These are phyloP conservation scores for Paramecium octaurelia DNA, from an alignment of 73 alveolate genomes.

Conservation along the genomic window DNA sequence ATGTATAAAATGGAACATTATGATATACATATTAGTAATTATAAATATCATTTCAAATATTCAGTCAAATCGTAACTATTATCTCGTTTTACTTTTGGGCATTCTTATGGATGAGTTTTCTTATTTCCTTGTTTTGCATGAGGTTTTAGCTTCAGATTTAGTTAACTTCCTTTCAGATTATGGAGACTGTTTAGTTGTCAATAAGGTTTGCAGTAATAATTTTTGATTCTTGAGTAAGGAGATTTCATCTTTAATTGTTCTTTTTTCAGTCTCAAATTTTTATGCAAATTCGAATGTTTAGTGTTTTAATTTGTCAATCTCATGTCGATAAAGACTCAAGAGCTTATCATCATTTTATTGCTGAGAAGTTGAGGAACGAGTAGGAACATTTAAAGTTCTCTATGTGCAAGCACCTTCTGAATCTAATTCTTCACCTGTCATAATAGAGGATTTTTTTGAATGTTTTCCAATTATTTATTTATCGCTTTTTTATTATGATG, in stretches of 20 bases:
- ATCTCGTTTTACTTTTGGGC: neutral
- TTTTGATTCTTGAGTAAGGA: neutral
- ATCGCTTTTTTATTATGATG: neutral
- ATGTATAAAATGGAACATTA: neutral
- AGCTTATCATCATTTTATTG: constrained; percentile 12
- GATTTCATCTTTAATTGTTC: constrained; percentile 6
- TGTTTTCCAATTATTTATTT: neutral
- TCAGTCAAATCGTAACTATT: neutral
- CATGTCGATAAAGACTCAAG: neutral
- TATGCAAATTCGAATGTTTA: constrained; percentile 35
- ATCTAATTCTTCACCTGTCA: neutral
- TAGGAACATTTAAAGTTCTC: neutral
- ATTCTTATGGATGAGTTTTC: neutral
- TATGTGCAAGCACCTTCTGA: neutral
- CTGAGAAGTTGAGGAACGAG: neutral
- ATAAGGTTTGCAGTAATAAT: neutral
- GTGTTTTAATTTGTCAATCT: constrained; percentile 2
- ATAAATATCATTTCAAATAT: neutral
- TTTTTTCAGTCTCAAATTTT: constrained; percentile 42
- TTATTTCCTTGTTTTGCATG: neutral
- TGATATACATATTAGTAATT: neutral
- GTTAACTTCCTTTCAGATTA: neutral
- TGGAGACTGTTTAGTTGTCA: neutral
- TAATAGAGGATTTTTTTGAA: neutral
- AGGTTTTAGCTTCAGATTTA: neutral